Evolutionary conservation across 1,284 basidiomycete species (phyloP), one percentile per base, ranked within the genome.

Genomic region (Pholiota adiposa): DNA sequence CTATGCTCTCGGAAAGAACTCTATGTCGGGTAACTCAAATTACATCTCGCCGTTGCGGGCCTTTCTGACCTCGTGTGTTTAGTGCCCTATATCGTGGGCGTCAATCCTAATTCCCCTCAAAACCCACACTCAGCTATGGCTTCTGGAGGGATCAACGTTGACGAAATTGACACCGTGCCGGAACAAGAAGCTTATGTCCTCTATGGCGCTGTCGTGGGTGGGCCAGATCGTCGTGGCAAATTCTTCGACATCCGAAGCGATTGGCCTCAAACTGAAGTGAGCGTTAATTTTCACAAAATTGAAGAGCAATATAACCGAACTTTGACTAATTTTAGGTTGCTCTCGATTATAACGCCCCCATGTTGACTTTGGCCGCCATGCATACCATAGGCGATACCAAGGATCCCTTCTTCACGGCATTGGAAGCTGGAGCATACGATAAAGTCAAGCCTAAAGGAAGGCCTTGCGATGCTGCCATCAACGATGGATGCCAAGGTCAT

Each of bases 91-190:
- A 73, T 94, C 56, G 93, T 96, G 23, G 94, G 95, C 34, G 78
- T 83, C 55, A 94, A 96, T 73, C 93, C 94, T 3, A 97, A 97
- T 75, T 92, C 94, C 19, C 93, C 95, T 0, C 75, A 83, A 51
- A 97, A 96, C 72, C 94, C 95, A 0, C 93, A 96, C 71, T 93
- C 91, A 6, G 94, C 93, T 1, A 80, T 91, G 73, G 90, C 96
- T 0, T 90, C 89, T 56, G 95, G 95, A 40, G 94, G 93, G 0
- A 79, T 87, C 62, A 79, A 88, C 66, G 82, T 92, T 59, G 75
- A 68, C 40, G 73, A 83, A 50, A 89, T 97, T 65, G 86, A 97
- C 70, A 90, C 83, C 4, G 82, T 81, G 41, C 95, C 95, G 0
- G 76, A 77, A 7, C 74, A 85, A 58, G 89, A 92, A 72, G 83